Evolutionary conservation across 2,329 filamentous ascomycete genomes (phyloP), one percentile per base, ranked within the genome.

Genomic region (Parastagonospora nodorum): DNA sequence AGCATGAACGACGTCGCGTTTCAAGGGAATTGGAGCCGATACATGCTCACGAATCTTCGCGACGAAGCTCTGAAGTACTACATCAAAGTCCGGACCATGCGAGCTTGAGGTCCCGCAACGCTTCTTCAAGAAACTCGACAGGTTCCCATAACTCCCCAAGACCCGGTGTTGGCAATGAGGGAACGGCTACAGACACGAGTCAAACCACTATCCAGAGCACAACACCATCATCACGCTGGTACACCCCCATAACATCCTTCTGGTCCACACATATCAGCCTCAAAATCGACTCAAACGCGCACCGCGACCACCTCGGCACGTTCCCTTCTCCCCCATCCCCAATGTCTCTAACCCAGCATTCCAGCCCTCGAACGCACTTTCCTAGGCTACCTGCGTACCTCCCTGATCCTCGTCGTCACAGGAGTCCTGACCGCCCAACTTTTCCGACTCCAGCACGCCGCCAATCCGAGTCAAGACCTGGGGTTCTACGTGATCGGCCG

Each of bases 321-420:
- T 56, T 8, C 33, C 6, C 40, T 2, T 14, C 2, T 15, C 27
- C 9, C 5, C 12, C n/a, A n/a, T 5, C 32, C 7, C n/a, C 15
- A 43, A 19, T 27, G 15, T 7, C 7, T 44, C 28, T 47, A 46
- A 11, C 40, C 19, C 35, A 51, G 35, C 45, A 29, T 33, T 32
- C 57, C 61, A 90, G 88, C 88, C 32, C 81, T 90, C 47, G 88
- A 92, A 72, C 79, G 88, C 49, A 92, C 88, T 14, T 92, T 87
- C 66, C 82, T 92, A 14, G 86, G 82, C 28, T 91, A 90, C 69
- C 79, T 90, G 28, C 83, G 88, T 15, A 91, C 88, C 1, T 89
- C 86, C 0, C 73, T 88, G 32, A 79, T 82, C n/a, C 77, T 90
- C 33, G 85, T 87, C 11, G 86, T 89, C 74, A 75, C 85, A 15